Conservation (phyloP, 106 monocot genomes). For the Dendrobium officinale region DNA sequence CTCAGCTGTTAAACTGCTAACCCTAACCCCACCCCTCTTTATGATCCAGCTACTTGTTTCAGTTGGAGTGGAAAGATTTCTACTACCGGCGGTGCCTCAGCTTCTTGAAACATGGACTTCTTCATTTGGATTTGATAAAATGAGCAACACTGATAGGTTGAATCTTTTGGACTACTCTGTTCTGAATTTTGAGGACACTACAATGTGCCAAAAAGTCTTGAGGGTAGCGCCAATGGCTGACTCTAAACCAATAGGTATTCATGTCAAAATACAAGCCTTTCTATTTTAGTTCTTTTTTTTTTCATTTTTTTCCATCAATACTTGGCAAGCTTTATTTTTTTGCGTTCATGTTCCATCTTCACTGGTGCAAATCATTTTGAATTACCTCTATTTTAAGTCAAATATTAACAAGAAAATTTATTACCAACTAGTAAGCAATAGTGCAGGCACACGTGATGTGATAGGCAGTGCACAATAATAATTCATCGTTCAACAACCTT, state of each 20-base stretch:
- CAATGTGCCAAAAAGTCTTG: conserved; percentile 46
- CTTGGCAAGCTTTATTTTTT: too few relatives aligned
- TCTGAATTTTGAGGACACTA: conserved; percentile 45
- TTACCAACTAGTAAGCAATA: too few relatives aligned
- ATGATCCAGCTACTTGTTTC: conserved; percentile 30
- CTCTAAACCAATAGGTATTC: conserved; percentile 20
- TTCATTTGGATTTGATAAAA: conserved; percentile 50
- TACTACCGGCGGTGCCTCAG: conserved; percentile 47
- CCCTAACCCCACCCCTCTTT: neutral
- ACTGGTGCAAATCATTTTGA: too few relatives aligned
- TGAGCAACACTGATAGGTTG: conserved; percentile 32
- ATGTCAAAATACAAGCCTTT: neutral
- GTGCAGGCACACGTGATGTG: too few relatives aligned
- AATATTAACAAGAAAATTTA: too few relatives aligned
- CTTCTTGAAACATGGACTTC: conserved; percentile 50
- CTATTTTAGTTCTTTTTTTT: neutral
- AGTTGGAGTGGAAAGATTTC: conserved; percentile 51
- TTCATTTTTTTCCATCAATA: neutral
- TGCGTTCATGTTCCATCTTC: too few relatives aligned
- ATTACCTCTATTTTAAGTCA: too few relatives aligned
- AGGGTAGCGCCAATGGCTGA: neutral
- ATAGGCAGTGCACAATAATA: too few relatives aligned
- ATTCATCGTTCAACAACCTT: too few relatives aligned
- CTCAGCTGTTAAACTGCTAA: neutral
- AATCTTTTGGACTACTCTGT: conserved; percentile 30